Percentiles rank a stretch among this genome's conserved stretches.
phyloP scores from a whole-genome alignment of 169 alveolate species.

The Eimeria brunetti region DNA sequence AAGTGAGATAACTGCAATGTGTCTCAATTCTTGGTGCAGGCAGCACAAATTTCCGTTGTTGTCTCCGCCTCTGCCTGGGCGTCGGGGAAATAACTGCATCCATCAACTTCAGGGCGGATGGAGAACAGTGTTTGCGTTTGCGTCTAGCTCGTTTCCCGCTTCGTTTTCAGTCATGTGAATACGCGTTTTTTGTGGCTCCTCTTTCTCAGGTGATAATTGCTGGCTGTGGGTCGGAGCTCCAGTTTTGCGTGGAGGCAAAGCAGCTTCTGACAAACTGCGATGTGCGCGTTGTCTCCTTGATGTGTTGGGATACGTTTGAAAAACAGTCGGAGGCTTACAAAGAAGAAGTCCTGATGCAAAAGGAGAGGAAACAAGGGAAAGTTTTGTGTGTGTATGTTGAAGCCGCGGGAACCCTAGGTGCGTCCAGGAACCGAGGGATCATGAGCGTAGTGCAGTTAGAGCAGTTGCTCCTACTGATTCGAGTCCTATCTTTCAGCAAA shows the following conservation, averaged over 20 bases:
- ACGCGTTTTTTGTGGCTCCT: not conserved
- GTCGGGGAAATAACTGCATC: not conserved
- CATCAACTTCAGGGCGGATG: not conserved
- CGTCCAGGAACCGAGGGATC: not conserved
- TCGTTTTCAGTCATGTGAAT: not conserved
- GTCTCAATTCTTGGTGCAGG: not conserved
- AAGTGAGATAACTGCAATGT: conserved; percentile 1
- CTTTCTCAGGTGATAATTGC: conserved; percentile 82
- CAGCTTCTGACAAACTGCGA: conserved; percentile 78
- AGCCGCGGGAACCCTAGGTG: conserved; percentile 76
- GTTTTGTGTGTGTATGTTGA: conserved; percentile 79
- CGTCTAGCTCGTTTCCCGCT: not conserved
- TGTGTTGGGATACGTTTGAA: conserved; percentile 88
- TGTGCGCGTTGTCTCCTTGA: conserved; percentile 89
- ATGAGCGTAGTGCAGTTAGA: not conserved
- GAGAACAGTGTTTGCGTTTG: not conserved
- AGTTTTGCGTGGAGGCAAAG: conserved; percentile 85
- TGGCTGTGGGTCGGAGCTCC: conserved; percentile 87
- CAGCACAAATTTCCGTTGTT: not conserved
- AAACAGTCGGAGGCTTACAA: conserved; percentile 83
- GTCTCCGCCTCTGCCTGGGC: not conserved
- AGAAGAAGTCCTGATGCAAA: conserved; percentile 39
- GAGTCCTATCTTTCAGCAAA: not conserved
- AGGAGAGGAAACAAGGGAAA: conserved; percentile 57
- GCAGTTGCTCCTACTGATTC: not conserved